Evolutionary conservation across 2,329 filamentous ascomycete genomes (phyloP).

Genomic region (Penicillium vulpinum): DNA sequence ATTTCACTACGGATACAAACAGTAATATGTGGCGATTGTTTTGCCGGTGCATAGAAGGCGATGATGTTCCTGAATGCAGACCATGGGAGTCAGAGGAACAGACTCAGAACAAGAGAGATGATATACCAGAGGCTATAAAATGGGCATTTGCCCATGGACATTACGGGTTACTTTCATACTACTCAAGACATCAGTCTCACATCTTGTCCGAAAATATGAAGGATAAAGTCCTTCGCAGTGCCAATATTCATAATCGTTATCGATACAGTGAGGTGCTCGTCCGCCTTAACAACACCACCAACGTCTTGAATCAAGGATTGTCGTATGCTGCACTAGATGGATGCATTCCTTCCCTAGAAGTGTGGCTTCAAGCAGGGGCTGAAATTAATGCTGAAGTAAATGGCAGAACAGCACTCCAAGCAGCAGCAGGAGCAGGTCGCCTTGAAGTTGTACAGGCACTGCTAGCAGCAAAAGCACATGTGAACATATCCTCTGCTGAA

Average conservation of each 20-base stretch:
- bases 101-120: neutral
- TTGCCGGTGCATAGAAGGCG: conserved; percentile 1
- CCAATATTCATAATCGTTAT: neutral
- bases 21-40: neutral
- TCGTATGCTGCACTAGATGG: neutral
- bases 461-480: neutral
- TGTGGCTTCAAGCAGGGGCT: neutral
- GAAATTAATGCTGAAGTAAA: neutral
- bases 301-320: neutral
- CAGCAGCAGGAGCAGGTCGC: neutral
- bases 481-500: neutral
- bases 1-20: neutral
- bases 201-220: neutral
- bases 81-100: neutral
- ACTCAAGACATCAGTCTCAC: neutral
- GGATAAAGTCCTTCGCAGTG: neutral
- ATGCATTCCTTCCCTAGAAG: neutral
- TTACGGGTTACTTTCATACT: neutral
- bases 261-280: neutral
- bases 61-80: neutral
- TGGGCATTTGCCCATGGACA: neutral
- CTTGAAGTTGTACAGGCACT: neutral
- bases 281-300: neutral
- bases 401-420: neutral
- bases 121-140: neutral